Percentiles rank a stretch among this genome's conserved stretches.
Conservation (phyloP, 305 asterid species). For the Fraxinus angustifolia region DNA sequence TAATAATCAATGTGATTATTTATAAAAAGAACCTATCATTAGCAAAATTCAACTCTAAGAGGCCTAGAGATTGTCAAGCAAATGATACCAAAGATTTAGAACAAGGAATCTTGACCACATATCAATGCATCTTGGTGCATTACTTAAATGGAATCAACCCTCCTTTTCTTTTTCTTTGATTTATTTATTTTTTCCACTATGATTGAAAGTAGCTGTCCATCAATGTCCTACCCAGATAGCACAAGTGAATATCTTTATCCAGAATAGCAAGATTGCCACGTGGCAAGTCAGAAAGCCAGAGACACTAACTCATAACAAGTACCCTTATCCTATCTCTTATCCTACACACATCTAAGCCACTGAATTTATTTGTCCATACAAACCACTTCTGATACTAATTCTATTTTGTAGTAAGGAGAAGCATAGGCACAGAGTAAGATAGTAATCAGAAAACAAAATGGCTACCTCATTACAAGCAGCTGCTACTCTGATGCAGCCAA, state of each 20-base stretch:
- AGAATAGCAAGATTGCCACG: constrained; percentile 23
- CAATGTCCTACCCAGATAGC: neutral
- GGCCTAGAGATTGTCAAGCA: neutral
- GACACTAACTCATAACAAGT: constrained; percentile 18
- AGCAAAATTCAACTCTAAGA: neutral
- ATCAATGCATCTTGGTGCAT: neutral
- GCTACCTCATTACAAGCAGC: constrained; percentile 84
- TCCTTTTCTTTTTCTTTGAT: neutral
- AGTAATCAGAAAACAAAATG: constrained; percentile 34
- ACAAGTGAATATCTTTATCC: constrained; percentile 30
- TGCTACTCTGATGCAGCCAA: constrained; percentile 79
- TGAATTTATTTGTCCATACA: constrained; percentile 20
- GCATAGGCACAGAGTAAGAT: neutral
- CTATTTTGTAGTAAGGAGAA: constrained; percentile 28
- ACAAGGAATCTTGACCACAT: neutral
- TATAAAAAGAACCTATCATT: neutral
- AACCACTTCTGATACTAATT: constrained; percentile 5
- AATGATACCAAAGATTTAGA: neutral
- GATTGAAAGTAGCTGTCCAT: neutral
- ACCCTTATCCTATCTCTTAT: constrained; percentile 50
- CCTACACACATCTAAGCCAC: constrained; percentile 31
- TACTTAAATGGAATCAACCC: neutral
- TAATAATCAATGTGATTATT: neutral
- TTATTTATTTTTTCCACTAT: neutral
- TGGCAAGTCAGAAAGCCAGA: constrained; percentile 28